Evolutionary conservation across 208 protist species (phyloP), one percentile per base, ranked within the genome.

Genomic region (Leishmania lainsoni): DNA sequence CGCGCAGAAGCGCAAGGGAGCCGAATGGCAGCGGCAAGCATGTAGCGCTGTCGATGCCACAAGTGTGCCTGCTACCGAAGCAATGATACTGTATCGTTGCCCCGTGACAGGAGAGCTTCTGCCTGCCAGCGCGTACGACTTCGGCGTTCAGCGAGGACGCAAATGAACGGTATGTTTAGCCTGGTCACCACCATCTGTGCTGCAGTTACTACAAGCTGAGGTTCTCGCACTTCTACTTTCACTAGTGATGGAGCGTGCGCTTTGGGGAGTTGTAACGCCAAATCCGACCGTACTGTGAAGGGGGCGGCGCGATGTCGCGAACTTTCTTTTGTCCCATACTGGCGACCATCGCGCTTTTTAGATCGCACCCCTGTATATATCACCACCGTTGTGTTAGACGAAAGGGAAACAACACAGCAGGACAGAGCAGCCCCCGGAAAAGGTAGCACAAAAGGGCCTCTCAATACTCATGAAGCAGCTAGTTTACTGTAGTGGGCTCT

Each of bases 71-170:
- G 80, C 72, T 20, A 76, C 85, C n/a, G 72, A 86, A 22, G 71
- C 49, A 16, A 74, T 49, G 42, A 78, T 83, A 20, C 80, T 94
- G 65, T 96, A 94, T 48, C 86, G 90, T 26, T 96, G 92, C 75
- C 92, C 92, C 16, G 87, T 96, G 10, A 92, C 89, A 0, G 79
- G 86, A 20, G 68, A 87, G 2, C 79, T 96, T 29, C 71, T 96
- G 17, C 89, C 87, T 16, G 87, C 90, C 35, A 84, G 86, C 56
- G 90, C 89, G 17, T 96, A 92, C 80, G 89, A 91, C 51, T 89
- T 93, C 78, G 68, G 85, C 14, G 52, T 76, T 26, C 66, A 49
- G 20, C 54, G 72, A 29, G 45, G 66, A 68, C 77, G 72, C 32
- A 79, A 51, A 42, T 1, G 52, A 51, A 12, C 42, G 8, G 6